These are phyloP conservation scores for Globisporangium abappressorium DNA, from an alignment of 352 stramenopile genomes.

Conservation along the genomic window DNA sequence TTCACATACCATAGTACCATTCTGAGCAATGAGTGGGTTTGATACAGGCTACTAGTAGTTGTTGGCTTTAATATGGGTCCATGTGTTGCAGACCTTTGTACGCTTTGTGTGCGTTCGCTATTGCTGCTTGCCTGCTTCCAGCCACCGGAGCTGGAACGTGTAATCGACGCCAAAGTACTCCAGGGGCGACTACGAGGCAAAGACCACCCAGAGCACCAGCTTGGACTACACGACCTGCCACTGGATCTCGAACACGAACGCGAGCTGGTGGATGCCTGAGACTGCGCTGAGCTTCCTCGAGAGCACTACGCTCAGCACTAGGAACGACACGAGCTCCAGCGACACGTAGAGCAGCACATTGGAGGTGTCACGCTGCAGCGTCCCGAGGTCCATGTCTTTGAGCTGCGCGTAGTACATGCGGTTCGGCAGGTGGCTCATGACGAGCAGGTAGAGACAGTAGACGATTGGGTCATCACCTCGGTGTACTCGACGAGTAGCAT, in stretches of 20 bases:
- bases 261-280: slow-evolving; percentile 18
- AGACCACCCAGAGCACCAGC: slow-evolving; percentile 35
- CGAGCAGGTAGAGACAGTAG: slow-evolving; percentile 7
- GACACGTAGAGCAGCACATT: slow-evolving; percentile 24
- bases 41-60: too few species aligned
- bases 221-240: slow-evolving; percentile 28
- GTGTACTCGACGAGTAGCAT: slow-evolving; percentile 18
- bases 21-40: too few species aligned
- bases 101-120: not conserved
- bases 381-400: not conserved
- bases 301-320: slow-evolving; percentile 17
- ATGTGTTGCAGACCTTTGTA: not conserved
- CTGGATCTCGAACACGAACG: slow-evolving; percentile 35
- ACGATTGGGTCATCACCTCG: slow-evolving; percentile 16
- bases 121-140: not conserved
- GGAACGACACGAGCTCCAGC: slow-evolving; percentile 19
- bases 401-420: slow-evolving; percentile 10
- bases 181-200: slow-evolving; percentile 24
- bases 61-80: too few species aligned
- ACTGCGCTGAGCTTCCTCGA: slow-evolving; percentile 14
- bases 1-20: too few species aligned
- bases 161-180: slow-evolving; percentile 26
- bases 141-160: slow-evolving; percentile 6
- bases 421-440: slow-evolving; percentile 8
- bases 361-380: not conserved